A percentile compares a stretch with the other conserved stretches of the same genome.
Evolutionary conservation across 1,284 basidiomycete genomes (phyloP).

Genomic region (Ganoderma resinaceum): DNA sequence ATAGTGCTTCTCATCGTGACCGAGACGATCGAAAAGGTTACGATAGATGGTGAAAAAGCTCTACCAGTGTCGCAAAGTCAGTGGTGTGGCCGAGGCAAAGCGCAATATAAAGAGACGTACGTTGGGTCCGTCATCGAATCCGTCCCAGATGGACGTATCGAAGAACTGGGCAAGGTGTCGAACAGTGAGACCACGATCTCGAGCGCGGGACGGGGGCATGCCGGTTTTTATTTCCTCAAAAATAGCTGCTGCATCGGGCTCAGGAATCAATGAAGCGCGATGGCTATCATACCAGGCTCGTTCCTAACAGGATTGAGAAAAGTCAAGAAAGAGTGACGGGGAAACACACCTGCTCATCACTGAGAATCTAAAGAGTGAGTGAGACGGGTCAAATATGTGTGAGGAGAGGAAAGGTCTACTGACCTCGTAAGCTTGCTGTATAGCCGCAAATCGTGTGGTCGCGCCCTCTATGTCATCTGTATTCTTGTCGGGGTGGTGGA

Average conservation of each 20-base stretch:
- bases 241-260: slow-evolving; percentile 83
- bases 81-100: background rate
- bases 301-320: slow-evolving; percentile 68
- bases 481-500: slow-evolving; percentile 94
- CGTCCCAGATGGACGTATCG: slow-evolving; percentile 76
- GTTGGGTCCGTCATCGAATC: slow-evolving; percentile 73
- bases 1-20: slow-evolving; percentile 80
- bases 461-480: slow-evolving; percentile 84
- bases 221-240: slow-evolving; percentile 88
- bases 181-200: slow-evolving; percentile 82
- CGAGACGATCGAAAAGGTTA: slow-evolving; percentile 87
- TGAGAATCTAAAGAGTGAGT: slow-evolving; percentile 68
- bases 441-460: slow-evolving; percentile 85
- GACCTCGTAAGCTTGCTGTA: slow-evolving; percentile 97
- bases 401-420: slow-evolving; percentile 10
- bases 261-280: slow-evolving; percentile 83
- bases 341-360: slow-evolving; percentile 87
- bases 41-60: slow-evolving; percentile 93
- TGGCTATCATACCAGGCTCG: slow-evolving; percentile 99
- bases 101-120: slow-evolving; percentile 49
- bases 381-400: slow-evolving; percentile 7
- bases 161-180: slow-evolving; percentile 90
- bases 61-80: slow-evolving; percentile 46
- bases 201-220: slow-evolving; percentile 67
- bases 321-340: slow-evolving; percentile 5